Evolutionary conservation across 225 moss, liverwort and hornwort species (phyloP), one percentile per base, ranked within the genome.

Genomic region (Pleurozium schreberi): DNA sequence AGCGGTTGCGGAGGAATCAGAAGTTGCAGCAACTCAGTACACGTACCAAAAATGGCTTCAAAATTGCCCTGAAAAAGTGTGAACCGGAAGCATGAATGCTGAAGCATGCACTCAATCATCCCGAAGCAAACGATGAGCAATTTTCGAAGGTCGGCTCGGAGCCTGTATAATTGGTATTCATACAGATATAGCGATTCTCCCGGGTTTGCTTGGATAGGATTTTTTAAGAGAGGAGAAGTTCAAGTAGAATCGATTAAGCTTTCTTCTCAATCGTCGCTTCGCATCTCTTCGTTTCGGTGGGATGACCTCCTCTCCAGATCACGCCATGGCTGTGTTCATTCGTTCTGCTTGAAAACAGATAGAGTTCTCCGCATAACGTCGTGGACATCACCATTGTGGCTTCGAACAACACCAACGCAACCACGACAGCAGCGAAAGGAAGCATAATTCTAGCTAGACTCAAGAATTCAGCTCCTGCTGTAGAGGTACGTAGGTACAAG

Each of bases 311-410:
- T 26, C 85, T 81, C 85, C 85, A 73, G 80, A 81, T 63, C 50
- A 85, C 38, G 64, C 89, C 89, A 85, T 73, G 81, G 81, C 36
- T 62, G 2, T 65, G 40, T 31, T 60, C n/a, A 68, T 38, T 84
- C 52, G 22, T 58, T 82, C 42, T 30, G 50, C n/a, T 78, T 42
- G 88, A 82, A 26, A 89, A 42, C 21, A 85, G 59, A 45, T 85
- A 85, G 58, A 85, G 70, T 15, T 85, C 79, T 58, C 86, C 87
- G 63, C 89, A 91, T 4, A 87, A 42, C 57, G 91, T 83, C 63
- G 91, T 91, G 27, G 91, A 80, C 91, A 91, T 89, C 89, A 91
- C 87, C 79, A 87, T 65, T 34, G 89, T 80, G 47, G 89, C 91
- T 80, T 91, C 91, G 59, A 91, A 91, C 65, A 89, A 12, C 59